Percentiles rank a stretch among this genome's conserved stretches.
phyloP scores from a whole-genome alignment of 139 green algal species.

The Mesotaenium endlicherianum region DNA sequence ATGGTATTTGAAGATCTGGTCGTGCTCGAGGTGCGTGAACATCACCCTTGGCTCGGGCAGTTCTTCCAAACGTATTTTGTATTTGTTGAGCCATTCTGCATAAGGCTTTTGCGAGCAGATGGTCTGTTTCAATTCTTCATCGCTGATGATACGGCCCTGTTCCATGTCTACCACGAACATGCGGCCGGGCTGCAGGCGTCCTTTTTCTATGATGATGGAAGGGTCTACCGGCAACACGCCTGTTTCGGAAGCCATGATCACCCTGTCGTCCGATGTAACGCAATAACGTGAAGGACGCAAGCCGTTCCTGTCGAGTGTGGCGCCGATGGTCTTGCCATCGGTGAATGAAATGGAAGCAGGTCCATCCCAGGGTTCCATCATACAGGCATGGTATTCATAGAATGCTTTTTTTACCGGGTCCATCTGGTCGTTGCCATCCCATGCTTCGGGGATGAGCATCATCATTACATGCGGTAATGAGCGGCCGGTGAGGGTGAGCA shows the following conservation, averaged over 20 bases:
- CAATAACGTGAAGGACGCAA: slow-evolving; percentile 86
- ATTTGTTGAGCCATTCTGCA: slow-evolving; percentile 69
- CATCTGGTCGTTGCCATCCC: slow-evolving; percentile 59
- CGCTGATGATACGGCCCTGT: not conserved
- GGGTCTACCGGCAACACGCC: slow-evolving; percentile 84
- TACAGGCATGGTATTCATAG: slow-evolving; percentile 79
- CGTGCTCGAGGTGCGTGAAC: not conserved
- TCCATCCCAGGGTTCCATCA: slow-evolving; percentile 95
- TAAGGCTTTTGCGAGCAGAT: slow-evolving; percentile 73
- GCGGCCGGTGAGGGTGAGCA: slow-evolving; percentile 72
- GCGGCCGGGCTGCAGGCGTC: slow-evolving; percentile 87
- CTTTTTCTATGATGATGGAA: slow-evolving; percentile 77
- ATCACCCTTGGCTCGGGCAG: not conserved
- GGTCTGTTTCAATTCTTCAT: slow-evolving; percentile 34
- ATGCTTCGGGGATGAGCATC: slow-evolving; percentile 93
- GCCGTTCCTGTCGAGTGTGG: slow-evolving; percentile 90
- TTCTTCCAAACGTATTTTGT: slow-evolving; percentile 65
- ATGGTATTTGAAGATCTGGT: not conserved
- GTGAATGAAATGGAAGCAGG: slow-evolving; percentile 84
- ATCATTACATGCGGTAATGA: slow-evolving; percentile 85
- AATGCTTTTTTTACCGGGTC: slow-evolving; percentile 74
- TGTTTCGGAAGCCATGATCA: slow-evolving; percentile 48
- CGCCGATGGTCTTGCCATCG: slow-evolving; percentile 83
- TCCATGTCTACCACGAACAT: slow-evolving; percentile 95
- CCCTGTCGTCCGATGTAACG: slow-evolving; percentile 69